Percentiles rank a stretch among this genome's conserved stretches.
Evolutionary conservation across 2,329 filamentous ascomycete genomes (phyloP).

Genomic region (Aureobasidium sp.): DNA sequence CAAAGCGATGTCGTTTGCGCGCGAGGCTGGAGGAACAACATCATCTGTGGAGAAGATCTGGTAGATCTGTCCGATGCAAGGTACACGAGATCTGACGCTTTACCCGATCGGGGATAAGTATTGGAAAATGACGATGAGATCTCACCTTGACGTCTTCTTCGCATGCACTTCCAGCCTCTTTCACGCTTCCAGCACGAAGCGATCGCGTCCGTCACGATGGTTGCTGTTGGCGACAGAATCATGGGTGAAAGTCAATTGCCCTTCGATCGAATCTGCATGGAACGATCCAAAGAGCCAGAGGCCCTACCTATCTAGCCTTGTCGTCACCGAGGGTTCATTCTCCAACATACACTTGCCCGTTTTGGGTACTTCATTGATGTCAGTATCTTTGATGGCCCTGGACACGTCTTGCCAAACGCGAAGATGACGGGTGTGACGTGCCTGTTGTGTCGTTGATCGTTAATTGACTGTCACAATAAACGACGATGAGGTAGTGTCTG

Average conservation of each 20-base stretch:
- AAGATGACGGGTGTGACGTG: constrained; percentile 12
- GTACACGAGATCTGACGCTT: constrained; percentile 2
- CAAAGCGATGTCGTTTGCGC: background rate
- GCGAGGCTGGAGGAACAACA: background rate
- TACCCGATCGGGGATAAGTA: background rate
- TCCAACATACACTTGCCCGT: background rate
- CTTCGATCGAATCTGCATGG: background rate
- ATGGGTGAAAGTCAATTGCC: constrained; percentile 1
- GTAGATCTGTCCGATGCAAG: background rate
- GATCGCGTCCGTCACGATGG: background rate
- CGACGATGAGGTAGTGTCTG: constrained; percentile 8
- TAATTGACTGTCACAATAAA: background rate
- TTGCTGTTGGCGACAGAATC: background rate
- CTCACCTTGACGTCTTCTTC: background rate
- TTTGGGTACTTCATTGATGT: constrained; percentile 14
- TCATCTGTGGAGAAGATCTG: constrained; percentile 7
- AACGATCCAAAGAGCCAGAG: background rate
- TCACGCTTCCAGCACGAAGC: background rate
- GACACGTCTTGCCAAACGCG: constrained; percentile 1
- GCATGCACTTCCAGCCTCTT: background rate
- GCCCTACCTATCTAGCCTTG: background rate
- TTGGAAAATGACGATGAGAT: constrained; percentile 2
- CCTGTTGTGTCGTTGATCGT: background rate
- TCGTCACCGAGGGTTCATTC: background rate
- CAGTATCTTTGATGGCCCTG: background rate